phyloP scores from a whole-genome alignment of 2,329 filamentous ascomycete species.

The Diaporthe ilicicola region DNA sequence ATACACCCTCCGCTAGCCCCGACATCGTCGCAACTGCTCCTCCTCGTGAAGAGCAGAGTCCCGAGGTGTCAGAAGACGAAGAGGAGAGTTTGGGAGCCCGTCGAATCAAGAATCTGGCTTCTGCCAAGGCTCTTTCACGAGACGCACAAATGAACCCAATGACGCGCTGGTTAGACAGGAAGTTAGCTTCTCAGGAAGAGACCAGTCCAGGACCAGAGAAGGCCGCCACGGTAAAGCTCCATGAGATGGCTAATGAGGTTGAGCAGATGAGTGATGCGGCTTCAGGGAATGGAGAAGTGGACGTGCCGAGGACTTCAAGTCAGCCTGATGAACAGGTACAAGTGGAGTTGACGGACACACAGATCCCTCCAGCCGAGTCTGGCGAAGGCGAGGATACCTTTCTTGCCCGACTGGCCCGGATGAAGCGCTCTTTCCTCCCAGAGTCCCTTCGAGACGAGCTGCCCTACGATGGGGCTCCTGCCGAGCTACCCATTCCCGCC shows the following conservation, averaged over 20 bases:
- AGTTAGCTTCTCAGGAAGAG: constrained; percentile 40
- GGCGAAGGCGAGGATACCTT: constrained; percentile 13
- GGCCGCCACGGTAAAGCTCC: neutral
- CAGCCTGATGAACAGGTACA: neutral
- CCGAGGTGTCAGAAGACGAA: constrained; percentile 20
- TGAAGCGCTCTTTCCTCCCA: constrained; percentile 30
- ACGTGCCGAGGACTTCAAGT: constrained; percentile 12
- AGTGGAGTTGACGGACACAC: neutral
- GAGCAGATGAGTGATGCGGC: neutral
- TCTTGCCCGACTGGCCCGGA: constrained; percentile 18
- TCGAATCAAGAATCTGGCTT: constrained; percentile 28
- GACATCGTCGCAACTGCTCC: constrained; percentile 21
- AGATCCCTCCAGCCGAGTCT: neutral
- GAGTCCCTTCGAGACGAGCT: constrained; percentile 33
- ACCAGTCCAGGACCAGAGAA: neutral
- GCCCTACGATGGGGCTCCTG: constrained; percentile 9
- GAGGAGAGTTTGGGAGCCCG: neutral
- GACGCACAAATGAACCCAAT: constrained; percentile 48
- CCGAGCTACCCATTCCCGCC: constrained; percentile 45
- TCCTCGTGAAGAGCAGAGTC: neutral
- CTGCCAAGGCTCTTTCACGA: constrained; percentile 30
- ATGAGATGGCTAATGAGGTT: neutral
- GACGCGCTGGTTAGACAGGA: constrained; percentile 53
- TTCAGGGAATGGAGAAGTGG: constrained; percentile 10
- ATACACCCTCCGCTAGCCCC: constrained; percentile 7